phyloP scores from a whole-genome alignment of 257 asterid genomes.

The Fraxinus cuspidata region DNA sequence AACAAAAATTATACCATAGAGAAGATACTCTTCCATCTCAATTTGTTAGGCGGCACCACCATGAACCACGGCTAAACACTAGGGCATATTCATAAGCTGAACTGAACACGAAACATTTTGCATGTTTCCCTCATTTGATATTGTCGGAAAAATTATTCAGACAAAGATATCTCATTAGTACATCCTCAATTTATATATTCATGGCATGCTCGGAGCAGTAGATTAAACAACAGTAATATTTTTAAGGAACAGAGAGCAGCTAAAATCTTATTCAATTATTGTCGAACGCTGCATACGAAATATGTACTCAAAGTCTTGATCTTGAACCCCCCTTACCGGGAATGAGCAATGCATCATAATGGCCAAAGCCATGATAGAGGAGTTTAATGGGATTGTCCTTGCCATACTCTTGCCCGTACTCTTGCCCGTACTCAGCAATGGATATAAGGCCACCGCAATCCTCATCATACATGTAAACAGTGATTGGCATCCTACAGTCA shows the following conservation, averaged over 20 bases:
- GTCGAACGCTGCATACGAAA: background rate
- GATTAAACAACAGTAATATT: too few species aligned
- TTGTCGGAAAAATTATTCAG: too few species aligned
- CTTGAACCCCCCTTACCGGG: conserved; percentile 51
- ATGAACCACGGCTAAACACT: too few species aligned
- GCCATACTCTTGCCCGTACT: conserved; percentile 87
- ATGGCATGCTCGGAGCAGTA: too few species aligned
- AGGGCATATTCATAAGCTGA: too few species aligned
- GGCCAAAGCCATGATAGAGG: conserved; percentile 88
- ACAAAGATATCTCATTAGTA: too few species aligned
- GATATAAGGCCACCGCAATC: conserved; percentile 77
- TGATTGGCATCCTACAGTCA: conserved; percentile 80
- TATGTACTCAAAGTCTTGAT: conserved; percentile 52
- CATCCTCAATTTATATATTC: too few species aligned
- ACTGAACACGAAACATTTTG: too few species aligned
- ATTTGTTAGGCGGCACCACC: too few species aligned
- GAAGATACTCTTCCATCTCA: too few species aligned
- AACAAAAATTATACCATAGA: too few species aligned
- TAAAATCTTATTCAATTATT: background rate
- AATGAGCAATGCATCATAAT: conserved; percentile 77
- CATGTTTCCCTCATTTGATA: too few species aligned
- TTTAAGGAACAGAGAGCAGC: background rate
- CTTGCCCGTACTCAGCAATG: conserved; percentile 93
- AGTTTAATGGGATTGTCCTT: conserved; percentile 73
- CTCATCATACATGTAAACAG: conserved; percentile 75